Base-by-base conservation (phyloP, 2,329 filamentous ascomycete species). In the Exophiala bonariae region DNA sequence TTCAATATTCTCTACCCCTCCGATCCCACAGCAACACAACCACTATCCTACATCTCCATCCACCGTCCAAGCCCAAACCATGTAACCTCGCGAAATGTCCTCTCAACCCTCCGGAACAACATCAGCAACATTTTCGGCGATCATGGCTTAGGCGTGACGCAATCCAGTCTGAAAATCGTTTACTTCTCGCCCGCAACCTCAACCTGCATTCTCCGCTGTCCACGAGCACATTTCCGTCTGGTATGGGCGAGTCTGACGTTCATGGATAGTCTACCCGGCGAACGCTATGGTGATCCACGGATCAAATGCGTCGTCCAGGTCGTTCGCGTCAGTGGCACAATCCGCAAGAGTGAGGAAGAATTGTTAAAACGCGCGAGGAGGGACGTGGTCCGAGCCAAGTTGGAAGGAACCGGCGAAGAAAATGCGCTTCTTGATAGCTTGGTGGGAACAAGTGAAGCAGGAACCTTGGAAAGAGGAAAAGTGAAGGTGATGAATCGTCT, bases 181-280 rank as follows among this genome's bases (percentile, higher is more conserved):
- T 99, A 99, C 66, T 78, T 95, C 41, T 96, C 90, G 1, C 77
- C 83, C 3, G 87, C 90, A n/a, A 99, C 93, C 0, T 95, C 89
- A 4, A 99, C 92, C 1, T 89, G 92, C 44, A 99, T 99, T 50
- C 76, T 99, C 31, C 82, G 87, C 54, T 89, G 91, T 55, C 82
- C 88, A 3, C 83, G 93, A 47, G 82, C 84, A 13, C 85, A 95
- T 57, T 95, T 91, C 65, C 81, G 89, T 37, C 79, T 96, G 53
- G 84, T 96, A 3, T 99, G 93, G 93, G 85, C 90, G 0, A 88
- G 90, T 1, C 72, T 99, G 43, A 88, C 89, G 0, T 87, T 90
- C 58, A 86, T 93, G 74, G 83, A 83, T 17, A 77, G 70, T 13
- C 72, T 96, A 0, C 89, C 80, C 46, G 42, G 42, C 19, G 33